These are phyloP conservation scores for Cantharellus cinnabarinus DNA, from an alignment of 768 basidiomycete genomes.

Conservation along the genomic window DNA sequence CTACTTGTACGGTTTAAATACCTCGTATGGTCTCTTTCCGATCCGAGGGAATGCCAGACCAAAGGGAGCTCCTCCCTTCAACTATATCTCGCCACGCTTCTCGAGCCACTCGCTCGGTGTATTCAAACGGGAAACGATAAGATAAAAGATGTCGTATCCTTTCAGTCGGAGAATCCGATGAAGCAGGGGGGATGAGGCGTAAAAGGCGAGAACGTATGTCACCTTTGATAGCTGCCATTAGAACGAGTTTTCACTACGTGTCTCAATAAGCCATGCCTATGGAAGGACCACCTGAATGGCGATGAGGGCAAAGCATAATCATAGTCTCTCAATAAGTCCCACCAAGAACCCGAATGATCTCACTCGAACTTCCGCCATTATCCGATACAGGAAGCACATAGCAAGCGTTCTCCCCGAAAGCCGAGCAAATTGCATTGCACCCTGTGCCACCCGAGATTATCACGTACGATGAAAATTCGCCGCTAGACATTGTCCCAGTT, in stretches of 20 bases:
- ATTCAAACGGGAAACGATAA: constrained; percentile 51
- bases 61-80: constrained; percentile 63
- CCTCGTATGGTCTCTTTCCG: constrained; percentile 83
- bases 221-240: constrained; percentile 24
- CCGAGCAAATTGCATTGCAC: constrained; percentile 75
- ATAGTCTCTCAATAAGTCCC: constrained; percentile 3
- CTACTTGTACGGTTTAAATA: constrained; percentile 12
- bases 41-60: constrained; percentile 73
- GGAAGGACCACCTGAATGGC: constrained; percentile 47
- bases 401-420: constrained; percentile 49
- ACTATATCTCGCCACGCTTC: constrained; percentile 87
- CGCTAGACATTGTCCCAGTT: too few relatives aligned
- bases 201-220: constrained; percentile 80
- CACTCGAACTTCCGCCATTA: constrained; percentile 86
- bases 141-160: constrained; percentile 61
- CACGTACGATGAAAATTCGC: constrained; percentile 15
- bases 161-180: constrained; percentile 38
- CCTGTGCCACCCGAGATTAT: constrained; percentile 90
- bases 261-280: constrained; percentile 29
- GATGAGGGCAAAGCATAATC: neutral
- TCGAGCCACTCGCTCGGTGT: constrained; percentile 54
- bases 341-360: constrained; percentile 76
- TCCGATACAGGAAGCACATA: constrained; percentile 88
- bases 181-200: constrained; percentile 56
- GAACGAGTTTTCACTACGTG: neutral